Conservation (phyloP, 441 rosid genomes). For the Hura crepitans region DNA sequence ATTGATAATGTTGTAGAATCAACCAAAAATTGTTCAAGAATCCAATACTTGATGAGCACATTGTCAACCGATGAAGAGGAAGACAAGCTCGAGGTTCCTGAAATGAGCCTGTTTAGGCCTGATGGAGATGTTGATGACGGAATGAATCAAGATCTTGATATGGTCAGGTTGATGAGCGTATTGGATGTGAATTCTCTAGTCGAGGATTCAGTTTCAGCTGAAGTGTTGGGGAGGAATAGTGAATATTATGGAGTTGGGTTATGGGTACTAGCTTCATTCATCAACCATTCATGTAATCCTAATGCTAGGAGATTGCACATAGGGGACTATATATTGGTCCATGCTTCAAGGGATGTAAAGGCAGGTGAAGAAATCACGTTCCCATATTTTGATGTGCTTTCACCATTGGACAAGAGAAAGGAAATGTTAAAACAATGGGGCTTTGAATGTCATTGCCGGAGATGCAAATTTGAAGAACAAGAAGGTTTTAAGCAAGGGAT, state of each 20-base stretch:
- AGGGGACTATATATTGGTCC: conserved; percentile 59
- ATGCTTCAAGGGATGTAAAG: conserved; percentile 73
- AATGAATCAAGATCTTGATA: conserved; percentile 33
- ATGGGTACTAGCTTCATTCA: conserved; percentile 72
- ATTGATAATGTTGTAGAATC: conserved; percentile 48
- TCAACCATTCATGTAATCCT: conserved; percentile 78
- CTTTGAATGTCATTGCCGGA: conserved; percentile 56
- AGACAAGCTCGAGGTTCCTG: conserved; percentile 50
- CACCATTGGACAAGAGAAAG: conserved; percentile 44
- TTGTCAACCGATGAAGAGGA: conserved; percentile 65
- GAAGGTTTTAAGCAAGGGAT: conserved; percentile 43
- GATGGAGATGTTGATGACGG: conserved; percentile 32
- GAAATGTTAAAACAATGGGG: conserved; percentile 77
- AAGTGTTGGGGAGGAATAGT: conserved; percentile 70
- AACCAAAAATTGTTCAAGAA: conserved; percentile 42
- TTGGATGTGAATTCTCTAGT: conserved; percentile 88
- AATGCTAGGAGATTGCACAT: conserved; percentile 72
- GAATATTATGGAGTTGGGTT: conserved; percentile 77
- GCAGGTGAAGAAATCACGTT: conserved; percentile 78
- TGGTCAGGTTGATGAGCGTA: conserved; percentile 48
- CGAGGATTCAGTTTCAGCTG: conserved; percentile 62
- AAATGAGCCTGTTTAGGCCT: conserved; percentile 50
- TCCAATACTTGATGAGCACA: conserved; percentile 33
- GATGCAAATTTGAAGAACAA: conserved; percentile 65
- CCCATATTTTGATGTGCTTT: conserved; percentile 63